These are phyloP conservation scores for Cinnamomum chago DNA, from an alignment of 164 flowering plant species.

Conservation along the genomic window DNA sequence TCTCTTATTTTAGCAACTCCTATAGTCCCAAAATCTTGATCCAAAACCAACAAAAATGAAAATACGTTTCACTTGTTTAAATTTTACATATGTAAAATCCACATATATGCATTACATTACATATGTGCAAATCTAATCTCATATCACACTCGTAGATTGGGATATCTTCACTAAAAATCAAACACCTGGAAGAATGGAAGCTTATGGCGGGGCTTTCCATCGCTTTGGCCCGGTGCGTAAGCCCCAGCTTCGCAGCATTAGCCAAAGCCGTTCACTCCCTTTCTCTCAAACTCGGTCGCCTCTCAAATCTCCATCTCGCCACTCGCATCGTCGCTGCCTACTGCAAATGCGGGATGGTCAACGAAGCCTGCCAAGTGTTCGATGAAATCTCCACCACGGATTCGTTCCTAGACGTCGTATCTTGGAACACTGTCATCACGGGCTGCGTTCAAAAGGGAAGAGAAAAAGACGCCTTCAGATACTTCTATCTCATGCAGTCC, in stretches of 20 bases:
- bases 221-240: neutral
- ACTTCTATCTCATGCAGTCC: slow-evolving; percentile 16
- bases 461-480: slow-evolving; percentile 15
- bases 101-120: too few species aligned
- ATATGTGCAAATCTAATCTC: too few species aligned
- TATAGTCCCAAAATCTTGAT: too few species aligned
- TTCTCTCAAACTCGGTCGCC: slow-evolving; percentile 13
- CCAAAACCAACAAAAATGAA: too few species aligned
- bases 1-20: too few species aligned
- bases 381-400: slow-evolving; percentile 11
- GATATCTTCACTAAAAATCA: neutral
- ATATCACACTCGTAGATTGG: too few species aligned
- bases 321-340: slow-evolving; percentile 9
- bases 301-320: slow-evolving; percentile 10
- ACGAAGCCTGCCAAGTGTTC: slow-evolving; percentile 17
- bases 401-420: slow-evolving; percentile 9
- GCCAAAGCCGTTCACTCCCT: slow-evolving; percentile 11
- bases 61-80: too few species aligned
- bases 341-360: slow-evolving; percentile 10
- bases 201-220: slow-evolving; percentile 11
- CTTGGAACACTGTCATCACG: slow-evolving; percentile 21
- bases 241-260: neutral
- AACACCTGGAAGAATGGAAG: neutral
- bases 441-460: slow-evolving; percentile 15
- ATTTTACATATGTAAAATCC: too few species aligned